A percentile compares a stretch with the other conserved stretches of the same genome.
These are phyloP conservation scores for Gymnopilus junonius DNA, from an alignment of 768 basidiomycete genomes.

Conservation along the genomic window DNA sequence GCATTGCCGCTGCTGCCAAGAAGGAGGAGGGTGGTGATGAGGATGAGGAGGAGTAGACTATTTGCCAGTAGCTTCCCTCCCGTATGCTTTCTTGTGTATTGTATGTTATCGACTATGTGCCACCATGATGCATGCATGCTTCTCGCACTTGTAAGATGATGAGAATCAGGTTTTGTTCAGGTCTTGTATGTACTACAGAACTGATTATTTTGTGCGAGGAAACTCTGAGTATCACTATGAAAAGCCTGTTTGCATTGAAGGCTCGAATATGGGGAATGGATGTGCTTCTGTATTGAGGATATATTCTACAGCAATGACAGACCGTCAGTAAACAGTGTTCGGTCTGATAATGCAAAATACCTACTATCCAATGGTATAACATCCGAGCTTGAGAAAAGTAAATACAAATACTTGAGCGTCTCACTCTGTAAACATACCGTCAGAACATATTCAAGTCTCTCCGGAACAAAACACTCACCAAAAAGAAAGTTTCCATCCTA, in stretches of 20 bases:
- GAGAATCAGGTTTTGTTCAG: not conserved
- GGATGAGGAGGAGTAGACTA: conserved; percentile 79
- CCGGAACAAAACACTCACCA: conserved; percentile 53
- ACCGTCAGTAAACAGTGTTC: not conserved
- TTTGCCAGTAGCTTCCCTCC: conserved; percentile 6
- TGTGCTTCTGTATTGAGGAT: conserved; percentile 90
- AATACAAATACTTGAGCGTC: conserved; percentile 89
- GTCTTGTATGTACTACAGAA: not conserved
- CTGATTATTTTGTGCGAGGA: not conserved
- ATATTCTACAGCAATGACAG: conserved; percentile 51
- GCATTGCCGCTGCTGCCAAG: conserved; percentile 89
- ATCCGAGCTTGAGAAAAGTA: conserved; percentile 77
- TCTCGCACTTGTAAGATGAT: not conserved
- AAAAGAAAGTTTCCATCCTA: conserved; percentile 95
- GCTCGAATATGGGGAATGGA: conserved; percentile 67
- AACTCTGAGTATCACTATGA: conserved; percentile 11
- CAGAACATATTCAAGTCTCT: not conserved
- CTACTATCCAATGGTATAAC: conserved; percentile 77
- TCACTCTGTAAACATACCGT: conserved; percentile 59
- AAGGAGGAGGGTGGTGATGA: conserved; percentile 89
- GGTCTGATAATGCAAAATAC: conserved; percentile 24
- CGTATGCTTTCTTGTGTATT: conserved; percentile 23
- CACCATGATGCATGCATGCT: conserved; percentile 23
- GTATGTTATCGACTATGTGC: conserved; percentile 28
- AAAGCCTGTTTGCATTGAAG: conserved; percentile 34